phyloP scores from a whole-genome alignment of 1,284 basidiomycete genomes.

The Ganoderma boninense region DNA sequence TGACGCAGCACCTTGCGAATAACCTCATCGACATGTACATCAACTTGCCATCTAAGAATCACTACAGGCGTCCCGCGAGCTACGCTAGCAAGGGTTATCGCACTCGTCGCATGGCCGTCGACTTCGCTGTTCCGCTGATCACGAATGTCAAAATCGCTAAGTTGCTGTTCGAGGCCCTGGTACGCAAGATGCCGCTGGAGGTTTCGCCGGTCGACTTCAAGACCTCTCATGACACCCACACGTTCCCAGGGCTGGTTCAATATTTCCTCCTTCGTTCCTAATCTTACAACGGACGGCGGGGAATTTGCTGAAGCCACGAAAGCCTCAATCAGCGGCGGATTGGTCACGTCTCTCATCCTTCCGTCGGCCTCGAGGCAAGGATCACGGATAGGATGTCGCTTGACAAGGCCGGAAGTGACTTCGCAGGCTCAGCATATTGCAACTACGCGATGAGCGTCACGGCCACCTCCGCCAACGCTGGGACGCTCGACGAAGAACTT shows the following conservation, averaged over 20 bases:
- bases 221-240: slow-evolving; percentile 91
- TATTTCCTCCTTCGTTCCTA: slow-evolving; percentile 89
- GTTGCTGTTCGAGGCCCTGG: slow-evolving; percentile 94
- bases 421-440: slow-evolving; percentile 74
- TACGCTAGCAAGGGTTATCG: slow-evolving; percentile 98
- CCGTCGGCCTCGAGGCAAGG: slow-evolving; percentile 66
- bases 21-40: slow-evolving; percentile 99
- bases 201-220: slow-evolving; percentile 95
- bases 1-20: slow-evolving; percentile 94
- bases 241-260: slow-evolving; percentile 95
- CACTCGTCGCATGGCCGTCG: slow-evolving; percentile 98
- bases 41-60: slow-evolving; percentile 98
- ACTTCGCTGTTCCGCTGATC: slow-evolving; percentile 96
- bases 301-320: slow-evolving; percentile 79
- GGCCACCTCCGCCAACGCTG: slow-evolving; percentile 76
- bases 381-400: slow-evolving; percentile 79
- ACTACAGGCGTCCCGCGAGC: slow-evolving; percentile 96
- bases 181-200: slow-evolving; percentile 87
- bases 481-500: slow-evolving; percentile 76
- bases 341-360: slow-evolving; percentile 84
- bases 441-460: slow-evolving; percentile 88
- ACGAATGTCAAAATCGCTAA: slow-evolving; percentile 99
- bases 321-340: slow-evolving; percentile 88
- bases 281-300: slow-evolving; percentile 65
- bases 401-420: slow-evolving; percentile 72